phyloP scores from a whole-genome alignment of 129 eudicot species.

The Chrysanthemum seticuspe region DNA sequence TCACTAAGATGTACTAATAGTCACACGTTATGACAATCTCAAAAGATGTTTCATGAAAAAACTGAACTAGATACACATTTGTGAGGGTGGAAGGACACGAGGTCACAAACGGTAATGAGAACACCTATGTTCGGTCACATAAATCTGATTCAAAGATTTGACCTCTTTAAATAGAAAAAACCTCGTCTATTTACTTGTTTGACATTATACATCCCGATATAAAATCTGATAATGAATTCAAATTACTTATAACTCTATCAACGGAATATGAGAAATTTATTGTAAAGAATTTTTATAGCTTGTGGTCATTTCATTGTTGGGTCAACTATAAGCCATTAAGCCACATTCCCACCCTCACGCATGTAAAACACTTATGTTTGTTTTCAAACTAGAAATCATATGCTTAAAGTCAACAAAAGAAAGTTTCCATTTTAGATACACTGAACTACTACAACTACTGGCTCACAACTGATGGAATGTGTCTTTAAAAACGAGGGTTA shows the following conservation, averaged over 20 bases:
- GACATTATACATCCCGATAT: no score
- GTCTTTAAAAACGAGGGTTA: neutral
- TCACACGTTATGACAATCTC: no score
- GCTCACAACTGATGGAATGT: constrained; percentile 21
- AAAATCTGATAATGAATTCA: neutral
- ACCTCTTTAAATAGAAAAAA: no score
- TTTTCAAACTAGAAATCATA: constrained; percentile 10
- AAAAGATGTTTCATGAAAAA: no score
- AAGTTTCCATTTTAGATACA: constrained; percentile 14
- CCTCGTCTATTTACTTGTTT: no score
- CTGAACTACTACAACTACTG: neutral
- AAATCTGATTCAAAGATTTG: no score
- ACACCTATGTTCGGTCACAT: no score
- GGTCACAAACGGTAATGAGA: no score
- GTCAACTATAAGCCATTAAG: constrained; percentile 25
- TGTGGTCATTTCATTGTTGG: constrained; percentile 16
- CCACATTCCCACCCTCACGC: constrained; percentile 4
- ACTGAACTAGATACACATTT: no score
- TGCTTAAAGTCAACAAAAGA: constrained; percentile 23
- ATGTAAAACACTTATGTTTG: neutral
- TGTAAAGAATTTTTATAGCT: neutral
- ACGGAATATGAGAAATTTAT: neutral
- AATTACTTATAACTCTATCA: neutral
- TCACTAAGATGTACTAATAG: no score
- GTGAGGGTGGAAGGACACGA: no score